Evolutionary conservation across 345 rosid species (phyloP), one percentile per base, ranked within the genome.

Genomic region (Citrus australasica): DNA sequence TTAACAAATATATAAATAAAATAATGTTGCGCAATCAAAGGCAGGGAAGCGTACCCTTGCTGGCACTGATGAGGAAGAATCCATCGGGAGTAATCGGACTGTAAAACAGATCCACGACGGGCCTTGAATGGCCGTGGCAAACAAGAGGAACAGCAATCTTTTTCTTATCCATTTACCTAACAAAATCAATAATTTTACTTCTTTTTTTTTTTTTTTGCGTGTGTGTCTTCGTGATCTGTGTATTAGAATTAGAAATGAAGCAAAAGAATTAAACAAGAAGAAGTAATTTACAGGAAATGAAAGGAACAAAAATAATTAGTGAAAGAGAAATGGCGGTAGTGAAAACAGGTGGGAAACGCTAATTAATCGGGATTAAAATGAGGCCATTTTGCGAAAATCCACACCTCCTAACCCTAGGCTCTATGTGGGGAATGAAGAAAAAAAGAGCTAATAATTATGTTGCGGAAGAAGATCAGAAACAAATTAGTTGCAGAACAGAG

Each of bases 51-150:
- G 40, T 77, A 92, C 93, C 97, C 84, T 92, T 92, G 87, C 97
- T 92, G 69, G 97, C 97, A 85, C 93, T 91, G 58, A 92, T 88
- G 82, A 91, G 89, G 71, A 92, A 92, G 85, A 88, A 92, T 5
- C 97, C 97, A 92, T 92, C 97, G 24, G 92, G 94, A 69, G 97
- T 91, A 63, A 86, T 78, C 53, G 94, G 97, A 81, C 93, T 92
- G 81, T 91, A 92, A 80, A 84, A 86, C 32, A 92, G 87, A 87
- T 87, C 95, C 69, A 92, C 95, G 32, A 92, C 95, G 13, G 97
- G 97, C 69, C 95, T 90, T 24, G 97, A 92, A 88, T 92, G 97
- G 13, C 95, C 95, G 64, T 92, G 97, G 87, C 95, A 92, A 10
- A 92, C 92, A 82, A 92, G 83, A 13, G 97, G 97, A 76, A 83